These are phyloP conservation scores for Fusarium redolens DNA, from an alignment of 2,329 filamentous ascomycete species.

Conservation along the genomic window DNA sequence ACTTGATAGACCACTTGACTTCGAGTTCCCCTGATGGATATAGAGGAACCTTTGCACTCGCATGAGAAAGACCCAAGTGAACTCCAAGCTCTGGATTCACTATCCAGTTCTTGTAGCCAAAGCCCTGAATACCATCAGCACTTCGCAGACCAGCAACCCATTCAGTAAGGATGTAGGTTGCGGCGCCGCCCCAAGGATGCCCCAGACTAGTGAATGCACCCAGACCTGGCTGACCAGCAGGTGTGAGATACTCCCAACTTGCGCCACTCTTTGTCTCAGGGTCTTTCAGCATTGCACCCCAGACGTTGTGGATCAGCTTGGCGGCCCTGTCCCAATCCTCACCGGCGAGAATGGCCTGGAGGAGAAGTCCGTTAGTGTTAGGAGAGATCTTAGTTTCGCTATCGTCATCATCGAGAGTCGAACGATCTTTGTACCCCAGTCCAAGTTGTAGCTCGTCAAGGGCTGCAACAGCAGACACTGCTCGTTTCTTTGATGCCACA, in stretches of 20 bases:
- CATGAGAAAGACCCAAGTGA: constrained; percentile 1
- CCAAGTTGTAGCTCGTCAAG: not conserved
- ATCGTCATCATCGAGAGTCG: not conserved
- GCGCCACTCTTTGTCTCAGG: constrained; percentile 1
- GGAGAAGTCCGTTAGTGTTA: constrained; percentile 8
- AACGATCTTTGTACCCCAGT: constrained; percentile 10
- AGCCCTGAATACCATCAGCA: not conserved
- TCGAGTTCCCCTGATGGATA: not conserved
- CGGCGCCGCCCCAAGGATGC: constrained; percentile 11
- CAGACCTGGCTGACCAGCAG: not conserved
- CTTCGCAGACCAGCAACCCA: constrained; percentile 6
- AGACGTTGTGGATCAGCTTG: constrained; percentile 2
- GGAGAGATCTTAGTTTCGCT: constrained; percentile 6
- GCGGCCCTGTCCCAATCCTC: not conserved
- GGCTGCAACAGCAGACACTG: not conserved
- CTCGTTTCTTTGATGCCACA: not conserved
- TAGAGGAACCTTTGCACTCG: not conserved
- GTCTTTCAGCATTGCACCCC: constrained; percentile 11
- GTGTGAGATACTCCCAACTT: constrained; percentile 10
- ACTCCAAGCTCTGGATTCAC: constrained; percentile 1
- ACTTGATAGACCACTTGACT: not conserved
- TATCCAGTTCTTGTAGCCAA: constrained; percentile 2
- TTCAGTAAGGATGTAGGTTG: constrained; percentile 6
- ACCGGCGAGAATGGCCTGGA: not conserved
- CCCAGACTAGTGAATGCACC: not conserved